These are phyloP conservation scores for Gamarada debralockiae DNA, from an alignment of 495 filamentous ascomycete genomes.

Conservation along the genomic window DNA sequence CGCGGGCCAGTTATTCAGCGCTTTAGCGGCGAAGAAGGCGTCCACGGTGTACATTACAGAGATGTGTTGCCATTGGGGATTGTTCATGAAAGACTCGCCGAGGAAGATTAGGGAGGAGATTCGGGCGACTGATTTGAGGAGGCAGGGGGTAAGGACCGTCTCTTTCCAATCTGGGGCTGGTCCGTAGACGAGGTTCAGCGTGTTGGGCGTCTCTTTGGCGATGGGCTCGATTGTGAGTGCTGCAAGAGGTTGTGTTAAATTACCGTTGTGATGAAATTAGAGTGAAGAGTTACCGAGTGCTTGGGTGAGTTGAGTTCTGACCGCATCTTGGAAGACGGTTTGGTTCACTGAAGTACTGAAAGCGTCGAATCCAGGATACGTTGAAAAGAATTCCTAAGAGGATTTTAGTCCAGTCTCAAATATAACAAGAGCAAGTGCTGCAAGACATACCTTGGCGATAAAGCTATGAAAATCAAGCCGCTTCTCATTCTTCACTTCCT, in stretches of 20 bases:
- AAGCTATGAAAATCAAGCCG: too few relatives aligned
- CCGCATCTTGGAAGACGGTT: too few relatives aligned
- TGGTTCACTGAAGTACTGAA: too few relatives aligned
- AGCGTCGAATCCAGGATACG: too few relatives aligned
- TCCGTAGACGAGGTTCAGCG: constrained; percentile 34
- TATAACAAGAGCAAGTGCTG: too few relatives aligned
- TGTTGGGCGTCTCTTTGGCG: constrained; percentile 36
- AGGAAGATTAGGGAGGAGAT: constrained; percentile 45
- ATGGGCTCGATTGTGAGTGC: constrained; percentile 31
- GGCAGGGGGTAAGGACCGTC: too few relatives aligned
- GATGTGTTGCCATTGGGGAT: constrained; percentile 41
- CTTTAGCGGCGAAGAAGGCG: constrained; percentile 26
- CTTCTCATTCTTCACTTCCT: too few relatives aligned
- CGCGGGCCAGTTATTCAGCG: constrained; percentile 32
- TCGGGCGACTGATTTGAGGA: constrained; percentile 40
- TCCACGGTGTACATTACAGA: constrained; percentile 38
- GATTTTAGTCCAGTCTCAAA: too few relatives aligned
- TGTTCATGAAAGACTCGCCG: constrained; percentile 37
- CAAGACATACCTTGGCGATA: too few relatives aligned
- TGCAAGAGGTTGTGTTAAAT: constrained; percentile 9
- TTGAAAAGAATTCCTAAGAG: too few relatives aligned
- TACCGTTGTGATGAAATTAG: constrained; percentile 11
- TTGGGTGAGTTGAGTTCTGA: constrained; percentile 43
- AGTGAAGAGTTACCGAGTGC: constrained; percentile 36
- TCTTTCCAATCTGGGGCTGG: too few relatives aligned